Percentiles rank a stretch among this genome's conserved stretches.
Evolutionary conservation across 345 rosid species (phyloP).

Genomic region (Citropsis articulata): DNA sequence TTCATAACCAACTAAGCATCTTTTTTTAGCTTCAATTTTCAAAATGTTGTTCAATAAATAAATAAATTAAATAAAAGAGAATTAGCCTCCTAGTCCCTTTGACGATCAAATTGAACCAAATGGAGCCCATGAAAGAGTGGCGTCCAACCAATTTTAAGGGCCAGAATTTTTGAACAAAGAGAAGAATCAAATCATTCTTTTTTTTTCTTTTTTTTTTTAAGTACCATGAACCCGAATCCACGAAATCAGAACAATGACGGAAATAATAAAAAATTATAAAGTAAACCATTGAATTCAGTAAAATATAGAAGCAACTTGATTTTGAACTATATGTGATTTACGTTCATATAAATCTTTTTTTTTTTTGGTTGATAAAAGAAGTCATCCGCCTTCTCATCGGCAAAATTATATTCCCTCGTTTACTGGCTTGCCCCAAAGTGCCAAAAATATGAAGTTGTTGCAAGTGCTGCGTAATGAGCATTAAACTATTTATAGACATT

Average conservation of each 20-base stretch:
- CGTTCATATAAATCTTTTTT: neutral
- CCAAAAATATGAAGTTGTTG: neutral
- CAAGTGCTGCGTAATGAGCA: neutral
- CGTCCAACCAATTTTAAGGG: conserved; percentile 20
- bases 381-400: conserved; percentile 6
- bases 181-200: neutral
- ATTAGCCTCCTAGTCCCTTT: too few relatives aligned
- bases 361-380: neutral
- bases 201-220: neutral
- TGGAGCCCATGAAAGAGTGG: conserved; percentile 26
- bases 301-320: neutral
- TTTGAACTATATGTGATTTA: neutral
- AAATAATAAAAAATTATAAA: neutral
- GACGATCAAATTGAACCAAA: conserved; percentile 11
- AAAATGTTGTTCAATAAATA: neutral
- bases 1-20: neutral
- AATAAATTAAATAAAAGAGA: neutral
- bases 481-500: neutral
- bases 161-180: neutral
- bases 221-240: conserved; percentile 1
- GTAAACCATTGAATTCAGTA: conserved; percentile 7
- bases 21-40: neutral
- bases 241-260: conserved; percentile 7
- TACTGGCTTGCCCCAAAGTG: conserved; percentile 16
- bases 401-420: conserved; percentile 7